phyloP scores from a whole-genome alignment of 495 filamentous ascomycete genomes.

The Trichoderma gamsii region DNA sequence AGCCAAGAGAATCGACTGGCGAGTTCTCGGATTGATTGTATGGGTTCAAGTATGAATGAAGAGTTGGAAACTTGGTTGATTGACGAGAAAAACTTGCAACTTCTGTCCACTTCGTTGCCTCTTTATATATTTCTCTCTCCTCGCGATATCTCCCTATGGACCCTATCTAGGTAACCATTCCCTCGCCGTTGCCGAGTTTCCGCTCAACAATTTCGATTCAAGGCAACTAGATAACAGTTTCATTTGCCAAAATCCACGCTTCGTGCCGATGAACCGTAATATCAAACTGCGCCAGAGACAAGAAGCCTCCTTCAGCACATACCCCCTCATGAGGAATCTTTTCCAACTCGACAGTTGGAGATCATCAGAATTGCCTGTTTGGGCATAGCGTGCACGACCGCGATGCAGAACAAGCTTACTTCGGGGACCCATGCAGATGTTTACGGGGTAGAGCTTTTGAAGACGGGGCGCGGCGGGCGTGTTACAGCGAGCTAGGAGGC shows the following conservation, averaged over 20 bases:
- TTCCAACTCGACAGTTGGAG: constrained; percentile 3
- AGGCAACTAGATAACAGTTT: not conserved
- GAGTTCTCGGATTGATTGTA: not conserved
- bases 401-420: not conserved
- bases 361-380: constrained; percentile 23
- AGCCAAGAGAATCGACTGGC: not conserved
- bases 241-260: not conserved
- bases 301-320: not conserved
- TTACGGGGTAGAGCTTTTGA: not conserved
- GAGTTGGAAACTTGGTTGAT: not conserved
- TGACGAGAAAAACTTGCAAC: not conserved
- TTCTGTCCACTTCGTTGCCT: not conserved
- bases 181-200: not conserved
- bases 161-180: not conserved
- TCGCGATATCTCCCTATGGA: not conserved
- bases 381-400: not conserved
- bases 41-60: not conserved
- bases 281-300: not conserved
- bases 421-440: not conserved
- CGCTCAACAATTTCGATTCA: not conserved
- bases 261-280: not conserved
- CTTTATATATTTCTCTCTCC: not conserved
- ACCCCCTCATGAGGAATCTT: constrained; percentile 12
- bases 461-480: not conserved
- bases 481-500: too few relatives aligned